These are phyloP conservation scores for Arabidopsis thaliana DNA, from an alignment of 345 rosid species.

Conservation along the genomic window TAIR10.1 NC_003075.7:14182001-14182500, in stretches of 20 bases:
- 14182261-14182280: not conserved
- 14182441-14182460: no score
- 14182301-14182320: not conserved
- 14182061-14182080: constrained; percentile 11
- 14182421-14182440: no score
- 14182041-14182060: constrained; percentile 20
- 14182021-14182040: constrained; percentile 35
- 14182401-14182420: no score
- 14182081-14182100: constrained; percentile 25
- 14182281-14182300: not conserved
- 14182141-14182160: constrained; percentile 1
- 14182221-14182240: not conserved
- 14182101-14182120: constrained; percentile 18
- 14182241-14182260: not conserved
- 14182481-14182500: not conserved
- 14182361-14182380: no score
- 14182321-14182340: no score
- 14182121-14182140: constrained; percentile 32
- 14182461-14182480: not conserved
- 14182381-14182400: no score
- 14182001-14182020: constrained; percentile 1
- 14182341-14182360: no score
- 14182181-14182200: constrained; percentile 20
- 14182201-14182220: not conserved
- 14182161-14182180: constrained; percentile 22